Conservation (phyloP, 352 stramenopile species). For the Pythium coloratum region DNA sequence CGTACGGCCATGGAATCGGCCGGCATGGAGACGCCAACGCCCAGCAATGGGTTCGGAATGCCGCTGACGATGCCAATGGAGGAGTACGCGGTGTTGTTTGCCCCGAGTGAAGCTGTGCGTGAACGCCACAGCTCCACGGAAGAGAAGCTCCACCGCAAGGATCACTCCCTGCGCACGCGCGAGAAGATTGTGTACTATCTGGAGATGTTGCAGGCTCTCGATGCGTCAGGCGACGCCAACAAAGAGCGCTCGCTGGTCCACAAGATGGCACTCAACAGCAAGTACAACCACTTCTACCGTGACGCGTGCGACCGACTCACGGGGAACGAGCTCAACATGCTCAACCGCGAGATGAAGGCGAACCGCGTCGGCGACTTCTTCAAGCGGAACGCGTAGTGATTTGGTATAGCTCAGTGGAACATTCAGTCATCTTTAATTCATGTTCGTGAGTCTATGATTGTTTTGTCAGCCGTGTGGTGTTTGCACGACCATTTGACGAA, state of each 20-base stretch:
- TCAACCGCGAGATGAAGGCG: conserved; percentile 27
- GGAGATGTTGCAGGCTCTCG: conserved; percentile 22
- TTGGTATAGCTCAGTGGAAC: not conserved
- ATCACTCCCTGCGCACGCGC: conserved; percentile 3
- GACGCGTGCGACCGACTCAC: conserved; percentile 29
- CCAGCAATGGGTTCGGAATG: not conserved
- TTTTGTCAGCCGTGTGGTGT: too few species aligned
- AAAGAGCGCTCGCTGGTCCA: conserved; percentile 23
- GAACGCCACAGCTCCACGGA: not conserved
- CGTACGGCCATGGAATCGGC: not conserved
- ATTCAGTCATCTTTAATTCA: too few species aligned
- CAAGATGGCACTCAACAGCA: conserved; percentile 41
- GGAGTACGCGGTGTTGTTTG: not conserved
- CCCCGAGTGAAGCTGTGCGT: not conserved
- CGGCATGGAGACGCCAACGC: not conserved
- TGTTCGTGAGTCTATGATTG: too few species aligned
- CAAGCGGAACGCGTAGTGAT: conserved; percentile 8
- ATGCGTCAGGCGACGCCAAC: conserved; percentile 26
- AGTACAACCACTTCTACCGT: conserved; percentile 36
- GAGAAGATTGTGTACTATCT: conserved; percentile 10
- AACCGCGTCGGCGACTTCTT: conserved; percentile 25
- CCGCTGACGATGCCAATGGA: conserved; percentile 1
- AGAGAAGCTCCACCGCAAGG: conserved; percentile 5
- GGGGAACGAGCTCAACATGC: conserved; percentile 21
- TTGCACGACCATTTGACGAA: too few species aligned